Evolutionary conservation across 352 stramenopile species (phyloP), one percentile per base, ranked within the genome.

Genomic region (Globisporangium nodosum): DNA sequence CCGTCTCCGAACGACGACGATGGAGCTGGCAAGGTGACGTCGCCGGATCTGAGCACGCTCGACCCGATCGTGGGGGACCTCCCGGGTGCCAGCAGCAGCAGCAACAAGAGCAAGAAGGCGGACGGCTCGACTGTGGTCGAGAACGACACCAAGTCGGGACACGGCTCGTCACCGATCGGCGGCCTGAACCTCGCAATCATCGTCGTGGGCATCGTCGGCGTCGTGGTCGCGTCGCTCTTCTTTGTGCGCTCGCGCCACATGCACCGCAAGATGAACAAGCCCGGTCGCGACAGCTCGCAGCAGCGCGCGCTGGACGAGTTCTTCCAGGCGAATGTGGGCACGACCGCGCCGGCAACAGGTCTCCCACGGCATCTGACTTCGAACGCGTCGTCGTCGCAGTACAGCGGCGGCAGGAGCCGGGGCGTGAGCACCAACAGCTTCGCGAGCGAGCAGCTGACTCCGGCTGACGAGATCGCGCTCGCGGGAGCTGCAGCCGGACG

Each of bases 281-380:
- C 20, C 12, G 51, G 54, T 21, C 68, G 71, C 1, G 72, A 67
- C 33, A 74, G 65, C 55, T 69, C 70, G 0, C 52, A 87, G 52
- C 74, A 78, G 53, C 70, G 74, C 13, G 60, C 72, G 18, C 31
- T 87, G 57, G 73, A 88, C 49, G 73, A 72, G 30, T 81, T 82
- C 59, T 85, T 85, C 55, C 60, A 67, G 5, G 70, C 69, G 52
- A 85, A 78, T 8, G 69, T 76, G 52, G 78, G 71, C 5, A 65
- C 75, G 15, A 60, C 61, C 16, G 61, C 60, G 62, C 50, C 40
- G 8, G 37, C 24, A 13, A 39, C 40, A 21, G 40, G 16, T 24
- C 27, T 48, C 30, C 31, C 42, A 37, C 43, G 56, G 3, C 49
- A 54, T 16, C 20, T 54, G 3, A 24, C 31, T 5, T 49, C 53